Evolutionary conservation across 139 green algal genomes (phyloP), one percentile per base, ranked within the genome.

Genomic region (Marvania coccoides): DNA sequence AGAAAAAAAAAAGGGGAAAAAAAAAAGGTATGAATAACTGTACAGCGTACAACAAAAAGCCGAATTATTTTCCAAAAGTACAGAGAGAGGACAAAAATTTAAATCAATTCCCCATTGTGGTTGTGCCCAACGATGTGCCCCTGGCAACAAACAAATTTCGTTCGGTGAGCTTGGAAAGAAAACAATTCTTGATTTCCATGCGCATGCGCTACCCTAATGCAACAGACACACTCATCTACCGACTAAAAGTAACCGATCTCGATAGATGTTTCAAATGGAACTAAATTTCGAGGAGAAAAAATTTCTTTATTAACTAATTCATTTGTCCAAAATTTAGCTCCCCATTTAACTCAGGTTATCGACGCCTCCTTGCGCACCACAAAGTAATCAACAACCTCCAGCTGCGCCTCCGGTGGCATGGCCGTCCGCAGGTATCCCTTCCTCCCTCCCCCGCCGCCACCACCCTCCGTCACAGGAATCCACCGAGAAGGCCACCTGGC

Each of bases 361-460:
- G 42, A 28, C 19, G 42, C 19, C 28, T 54, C 24, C 35, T 70
- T 78, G 4, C 73, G 61, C 9, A 84, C 61, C 4, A 70, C 6
- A 14, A 84, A 37, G 45, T 84, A 84, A 24, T 84, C 77, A 1
- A 79, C 72, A 14, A 83, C 75, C 38, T 63, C 23, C 1, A 84
- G 56, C 15, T 63, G 37, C 9, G 51, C 51, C 34, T 73, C 70
- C 0, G 69, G 73, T 3, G 68, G 58, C 23, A 5, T 53, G 42
- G 55, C 55, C 45, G 14, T 48, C 47, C 46, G 48, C 30, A 26
- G 48, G 53, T 30, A 60, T 6, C 46, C 47, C 48, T 15, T 73
- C 48, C 34, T 69, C 48, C 9, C 42, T 14, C 48, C 53, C 29
- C 34, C 58, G 61, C 56, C 56, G 51, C 28, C 6, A 24, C 3